Evolutionary conservation across 371 early-diverging fungal genomes (phyloP), one percentile per base, ranked within the genome.

Genomic region (Lichtheimia ramosa): DNA sequence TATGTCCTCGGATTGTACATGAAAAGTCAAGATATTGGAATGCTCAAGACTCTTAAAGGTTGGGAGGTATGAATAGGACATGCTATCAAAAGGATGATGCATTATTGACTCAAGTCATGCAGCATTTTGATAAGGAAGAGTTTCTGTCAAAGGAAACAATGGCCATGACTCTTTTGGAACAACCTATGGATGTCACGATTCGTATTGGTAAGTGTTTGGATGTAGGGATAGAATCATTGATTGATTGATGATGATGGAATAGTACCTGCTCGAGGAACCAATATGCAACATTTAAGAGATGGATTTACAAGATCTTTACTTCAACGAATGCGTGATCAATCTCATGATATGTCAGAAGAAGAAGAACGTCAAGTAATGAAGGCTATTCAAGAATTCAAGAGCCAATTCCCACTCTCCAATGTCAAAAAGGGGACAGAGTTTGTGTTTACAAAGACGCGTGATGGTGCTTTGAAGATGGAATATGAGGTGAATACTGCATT

Each of bases 231-330:
- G 18, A 55, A 8, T 8, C 3, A 56, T 21, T 21, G n/a, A n/a
- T n/a, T n/a, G n/a, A 39, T 10, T 15, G 10, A 13, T 18, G 10
- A 1, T 4, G 12, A 14, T 13, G 15, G 13, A 12, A 13, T 74
- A 59, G 87, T 77, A 0, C 89, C 91, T 23, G 77, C 77, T 13
- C 81, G 84, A 24, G 65, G 73, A 43, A 88, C 91, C 3, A 83
- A 83, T 54, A 86, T 85, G 1, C 84, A 86, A 23, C 91, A 90
- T 70, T 63, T 90, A 42, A 83, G 91, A 5, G 89, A 90, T 63
- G 89, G 91, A 0, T 88, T 90, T 63, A 73, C 85, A 8, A 73
- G 87, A 5, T 63, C 79, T n/a, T 68, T 90, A 54, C 65, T 79
- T 50, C 77, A 63, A 41, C 81, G 75, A 43, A 79, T 76, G 81